Conservation (phyloP, 2,329 filamentous ascomycete genomes). For the Hortaea sp. region DNA sequence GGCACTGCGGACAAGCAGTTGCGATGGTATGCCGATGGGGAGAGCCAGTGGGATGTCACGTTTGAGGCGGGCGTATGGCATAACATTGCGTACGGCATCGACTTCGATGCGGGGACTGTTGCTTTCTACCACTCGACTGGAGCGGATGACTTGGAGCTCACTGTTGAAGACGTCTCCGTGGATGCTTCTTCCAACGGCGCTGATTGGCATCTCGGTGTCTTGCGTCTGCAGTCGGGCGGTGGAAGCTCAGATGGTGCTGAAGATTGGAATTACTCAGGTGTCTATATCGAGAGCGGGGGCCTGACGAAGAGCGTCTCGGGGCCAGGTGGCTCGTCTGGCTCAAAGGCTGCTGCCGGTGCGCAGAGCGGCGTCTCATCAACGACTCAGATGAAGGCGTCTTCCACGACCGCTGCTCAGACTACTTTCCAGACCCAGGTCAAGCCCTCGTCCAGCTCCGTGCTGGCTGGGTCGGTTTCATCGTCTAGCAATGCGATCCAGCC, state of each 20-base stretch:
- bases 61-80: constrained; percentile 59
- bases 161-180: constrained; percentile 50
- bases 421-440: neutral
- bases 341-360: too few species aligned
- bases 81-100: constrained; percentile 65
- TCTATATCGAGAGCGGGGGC: constrained; percentile 56
- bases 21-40: constrained; percentile 54
- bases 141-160: constrained; percentile 44
- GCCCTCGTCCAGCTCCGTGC: neutral
- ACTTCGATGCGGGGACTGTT: constrained; percentile 54
- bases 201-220: constrained; percentile 63
- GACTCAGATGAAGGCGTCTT: neutral
- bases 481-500: neutral
- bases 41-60: constrained; percentile 52
- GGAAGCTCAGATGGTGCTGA: constrained; percentile 44
- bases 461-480: neutral
- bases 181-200: constrained; percentile 52
- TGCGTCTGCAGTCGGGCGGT: constrained; percentile 52
- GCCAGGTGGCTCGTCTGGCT: constrained; percentile 4
- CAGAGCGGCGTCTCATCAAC: too few species aligned
- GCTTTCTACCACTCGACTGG: constrained; percentile 63
- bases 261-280: constrained; percentile 63
- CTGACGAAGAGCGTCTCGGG: constrained; percentile 19
- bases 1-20: constrained; percentile 45
- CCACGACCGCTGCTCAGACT: neutral